phyloP scores from a whole-genome alignment of 2,329 filamentous ascomycete genomes.

The Aspergillus calidoustus region DNA sequence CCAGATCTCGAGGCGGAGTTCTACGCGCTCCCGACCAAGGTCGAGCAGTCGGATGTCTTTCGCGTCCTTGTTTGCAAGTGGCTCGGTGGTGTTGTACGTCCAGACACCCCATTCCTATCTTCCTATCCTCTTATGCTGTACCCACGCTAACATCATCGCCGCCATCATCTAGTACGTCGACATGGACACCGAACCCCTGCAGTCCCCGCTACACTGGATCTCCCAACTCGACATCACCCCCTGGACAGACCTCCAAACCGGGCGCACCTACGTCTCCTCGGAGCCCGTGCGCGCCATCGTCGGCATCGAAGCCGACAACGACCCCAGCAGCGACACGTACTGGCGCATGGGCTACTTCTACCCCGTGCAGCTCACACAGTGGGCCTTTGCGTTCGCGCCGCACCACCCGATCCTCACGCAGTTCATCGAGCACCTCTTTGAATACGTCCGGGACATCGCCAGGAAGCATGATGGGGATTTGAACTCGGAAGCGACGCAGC shows the following conservation, averaged over 20 bases:
- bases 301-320: constrained; percentile 39
- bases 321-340: constrained; percentile 30
- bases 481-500: constrained; percentile 11
- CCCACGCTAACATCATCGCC: not conserved
- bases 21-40: constrained; percentile 28
- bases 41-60: constrained; percentile 39
- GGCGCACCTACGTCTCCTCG: constrained; percentile 25
- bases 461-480: not conserved
- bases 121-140: not conserved
- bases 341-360: constrained; percentile 43
- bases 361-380: constrained; percentile 40
- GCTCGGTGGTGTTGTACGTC: constrained; percentile 27
- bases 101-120: not conserved
- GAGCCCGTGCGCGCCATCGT: constrained; percentile 31
- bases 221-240: constrained; percentile 28
- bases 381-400: constrained; percentile 34
- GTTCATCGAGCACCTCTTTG: constrained; percentile 31
- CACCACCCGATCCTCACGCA: constrained; percentile 34
- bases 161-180: constrained; percentile 33
- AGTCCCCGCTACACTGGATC: constrained; percentile 33
- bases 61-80: constrained; percentile 38
- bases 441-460: constrained; percentile 11
- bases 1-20: constrained; percentile 30
- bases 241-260: constrained; percentile 34
- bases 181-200: constrained; percentile 38